Conservation (phyloP, 768 basidiomycete genomes). For the Sarcodon sp. region DNA sequence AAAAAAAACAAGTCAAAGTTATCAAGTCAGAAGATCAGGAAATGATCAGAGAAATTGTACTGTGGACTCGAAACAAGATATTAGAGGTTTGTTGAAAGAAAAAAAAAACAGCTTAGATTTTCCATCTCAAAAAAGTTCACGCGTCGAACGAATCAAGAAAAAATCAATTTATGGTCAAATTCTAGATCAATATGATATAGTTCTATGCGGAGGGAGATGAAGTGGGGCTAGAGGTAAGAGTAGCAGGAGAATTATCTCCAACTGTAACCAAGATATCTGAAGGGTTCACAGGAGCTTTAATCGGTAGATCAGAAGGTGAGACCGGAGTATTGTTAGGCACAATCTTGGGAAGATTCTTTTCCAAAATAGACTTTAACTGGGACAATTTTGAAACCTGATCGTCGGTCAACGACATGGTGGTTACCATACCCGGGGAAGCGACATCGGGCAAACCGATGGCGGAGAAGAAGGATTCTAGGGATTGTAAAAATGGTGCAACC, state of each 20-base stretch:
- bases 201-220: no score
- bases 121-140: no score
- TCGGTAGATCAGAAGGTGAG: slow-evolving; percentile 23
- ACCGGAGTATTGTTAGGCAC: slow-evolving; percentile 26
- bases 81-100: no score
- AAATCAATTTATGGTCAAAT: no score
- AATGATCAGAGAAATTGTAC: no score
- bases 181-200: no score
- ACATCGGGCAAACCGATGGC: slow-evolving; percentile 17
- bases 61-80: no score
- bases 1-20: no score
- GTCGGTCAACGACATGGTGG: slow-evolving; percentile 25
- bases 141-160: no score
- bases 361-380: no score
- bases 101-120: no score
- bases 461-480: slow-evolving; percentile 21
- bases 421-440: slow-evolving; percentile 28
- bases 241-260: slow-evolving; percentile 25
- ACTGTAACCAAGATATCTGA: slow-evolving; percentile 29
- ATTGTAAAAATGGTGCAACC: slow-evolving; percentile 9
- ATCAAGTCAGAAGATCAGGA: no score
- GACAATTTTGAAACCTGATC: background rate
- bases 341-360: slow-evolving; percentile 18
- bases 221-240: slow-evolving; percentile 3
- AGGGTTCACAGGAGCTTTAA: slow-evolving; percentile 29